A percentile compares a stretch with the other conserved stretches of the same genome.
phyloP scores from a whole-genome alignment of 768 basidiomycete genomes.

The Naganishia vaughanmartiniae region DNA sequence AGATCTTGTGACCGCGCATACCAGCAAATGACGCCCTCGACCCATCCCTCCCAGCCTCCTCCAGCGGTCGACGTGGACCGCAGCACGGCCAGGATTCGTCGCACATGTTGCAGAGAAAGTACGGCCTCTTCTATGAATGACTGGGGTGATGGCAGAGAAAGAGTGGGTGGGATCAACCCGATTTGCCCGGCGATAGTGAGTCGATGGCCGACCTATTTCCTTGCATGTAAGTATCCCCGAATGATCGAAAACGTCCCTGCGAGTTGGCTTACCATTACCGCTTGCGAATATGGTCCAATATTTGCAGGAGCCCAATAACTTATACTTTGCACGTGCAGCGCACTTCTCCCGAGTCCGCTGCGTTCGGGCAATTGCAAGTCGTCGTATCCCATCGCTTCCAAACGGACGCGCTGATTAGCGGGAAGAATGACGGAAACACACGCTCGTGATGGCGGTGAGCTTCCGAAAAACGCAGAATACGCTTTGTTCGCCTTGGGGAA shows the following conservation, averaged over 20 bases:
- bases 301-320: slow-evolving; percentile 99
- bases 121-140: slow-evolving; percentile 62
- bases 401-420: slow-evolving; percentile 56
- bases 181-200: slow-evolving; percentile 96
- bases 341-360: slow-evolving; percentile 56
- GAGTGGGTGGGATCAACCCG: slow-evolving; percentile 72
- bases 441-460: slow-evolving; percentile 89
- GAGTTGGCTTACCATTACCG: slow-evolving; percentile 64
- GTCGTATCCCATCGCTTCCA: slow-evolving; percentile 79
- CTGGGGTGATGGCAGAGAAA: slow-evolving; percentile 64
- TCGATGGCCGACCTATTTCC: slow-evolving; percentile 64
- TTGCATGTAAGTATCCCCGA: background rate
- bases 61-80: slow-evolving; percentile 56
- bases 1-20: slow-evolving; percentile 50
- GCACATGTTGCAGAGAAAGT: slow-evolving; percentile 74
- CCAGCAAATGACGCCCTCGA: slow-evolving; percentile 72
- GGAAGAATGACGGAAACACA: slow-evolving; percentile 76
- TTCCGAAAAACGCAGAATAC: slow-evolving; percentile 79
- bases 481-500: slow-evolving; percentile 74
- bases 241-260: background rate
- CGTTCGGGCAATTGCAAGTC: slow-evolving; percentile 35
- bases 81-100: slow-evolving; percentile 65
- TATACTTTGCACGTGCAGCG: slow-evolving; percentile 88
- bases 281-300: slow-evolving; percentile 97
- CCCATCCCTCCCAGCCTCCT: slow-evolving; percentile 60